Evolutionary conservation across 768 basidiomycete genomes (phyloP).

Genomic region (Auricularia heimuer): DNA sequence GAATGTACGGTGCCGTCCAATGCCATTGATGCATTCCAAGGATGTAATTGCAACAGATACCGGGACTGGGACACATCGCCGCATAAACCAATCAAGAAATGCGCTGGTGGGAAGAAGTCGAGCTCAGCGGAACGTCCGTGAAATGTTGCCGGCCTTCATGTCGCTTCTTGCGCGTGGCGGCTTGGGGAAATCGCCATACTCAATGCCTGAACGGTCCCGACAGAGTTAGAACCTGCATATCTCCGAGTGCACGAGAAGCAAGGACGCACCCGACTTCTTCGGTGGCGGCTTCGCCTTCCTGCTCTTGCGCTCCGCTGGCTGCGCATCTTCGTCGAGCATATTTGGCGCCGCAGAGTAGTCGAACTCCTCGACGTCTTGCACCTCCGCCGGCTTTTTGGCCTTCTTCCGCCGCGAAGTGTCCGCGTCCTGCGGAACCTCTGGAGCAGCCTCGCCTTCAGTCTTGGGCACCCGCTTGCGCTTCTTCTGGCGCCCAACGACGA

Average conservation of each 20-base stretch:
- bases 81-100: neutral
- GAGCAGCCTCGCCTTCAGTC: conserved; percentile 10
- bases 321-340: conserved; percentile 48
- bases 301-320: conserved; percentile 30
- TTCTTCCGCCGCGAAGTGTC: conserved; percentile 12
- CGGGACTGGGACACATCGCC: no score
- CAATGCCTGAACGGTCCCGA: conserved; percentile 18
- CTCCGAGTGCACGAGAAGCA: neutral
- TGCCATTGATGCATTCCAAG: no score
- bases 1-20: no score
- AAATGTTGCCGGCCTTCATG: conserved; percentile 59
- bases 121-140: conserved; percentile 42
- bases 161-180: conserved; percentile 58
- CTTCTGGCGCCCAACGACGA: conserved; percentile 60
- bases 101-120: neutral
- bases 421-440: conserved; percentile 16
- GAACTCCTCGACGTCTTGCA: conserved; percentile 42
- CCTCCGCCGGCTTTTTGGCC: conserved; percentile 18
- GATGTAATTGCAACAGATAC: no score
- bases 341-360: conserved; percentile 65
- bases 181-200: conserved; percentile 51
- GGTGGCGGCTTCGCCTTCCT: conserved; percentile 35
- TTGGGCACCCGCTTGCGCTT: conserved; percentile 49
- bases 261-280: conserved; percentile 1
- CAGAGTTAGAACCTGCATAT: neutral